phyloP scores from a whole-genome alignment of 257 asterid genomes.

The Solanum clarkiae region DNA sequence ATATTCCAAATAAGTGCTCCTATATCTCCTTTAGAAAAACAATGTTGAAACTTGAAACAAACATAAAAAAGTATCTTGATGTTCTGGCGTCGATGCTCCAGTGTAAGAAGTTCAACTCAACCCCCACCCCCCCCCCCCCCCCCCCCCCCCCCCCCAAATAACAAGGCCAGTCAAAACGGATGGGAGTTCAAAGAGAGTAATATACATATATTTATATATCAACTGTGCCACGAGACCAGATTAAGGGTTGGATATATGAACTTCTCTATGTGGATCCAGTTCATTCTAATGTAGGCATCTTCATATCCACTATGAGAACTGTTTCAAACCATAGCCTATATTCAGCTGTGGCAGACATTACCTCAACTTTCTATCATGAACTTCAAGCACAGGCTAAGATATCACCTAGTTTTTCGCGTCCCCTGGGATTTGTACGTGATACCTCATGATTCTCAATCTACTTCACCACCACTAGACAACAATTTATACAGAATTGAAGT shows the following conservation, averaged over 20 bases:
- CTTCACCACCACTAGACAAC: background rate
- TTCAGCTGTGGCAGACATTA: background rate
- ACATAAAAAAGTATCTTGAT: background rate
- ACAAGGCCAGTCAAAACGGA: background rate
- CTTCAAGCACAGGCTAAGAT: background rate
- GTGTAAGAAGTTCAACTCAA: background rate
- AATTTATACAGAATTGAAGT: background rate
- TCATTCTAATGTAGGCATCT: background rate
- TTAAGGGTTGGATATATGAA: background rate
- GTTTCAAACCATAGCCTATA: background rate
- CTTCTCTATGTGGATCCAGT: background rate
- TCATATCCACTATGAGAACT: background rate
- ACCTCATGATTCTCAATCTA: background rate
- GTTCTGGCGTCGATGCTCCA: background rate
- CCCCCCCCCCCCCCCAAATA: background rate
- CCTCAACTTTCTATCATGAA: background rate
- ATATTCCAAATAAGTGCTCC: background rate
- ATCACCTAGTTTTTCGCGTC: background rate
- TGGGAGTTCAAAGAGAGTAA: background rate
- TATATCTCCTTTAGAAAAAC: background rate
- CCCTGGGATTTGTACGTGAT: background rate
- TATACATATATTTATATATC: background rate
- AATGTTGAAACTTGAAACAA: background rate
- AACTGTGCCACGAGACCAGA: background rate
- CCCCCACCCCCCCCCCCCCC: background rate